Percentiles rank a stretch among this genome's conserved stretches.
Evolutionary conservation across 805 yeast species (phyloP).

Genomic region (Ogataea nitratoaversa): DNA sequence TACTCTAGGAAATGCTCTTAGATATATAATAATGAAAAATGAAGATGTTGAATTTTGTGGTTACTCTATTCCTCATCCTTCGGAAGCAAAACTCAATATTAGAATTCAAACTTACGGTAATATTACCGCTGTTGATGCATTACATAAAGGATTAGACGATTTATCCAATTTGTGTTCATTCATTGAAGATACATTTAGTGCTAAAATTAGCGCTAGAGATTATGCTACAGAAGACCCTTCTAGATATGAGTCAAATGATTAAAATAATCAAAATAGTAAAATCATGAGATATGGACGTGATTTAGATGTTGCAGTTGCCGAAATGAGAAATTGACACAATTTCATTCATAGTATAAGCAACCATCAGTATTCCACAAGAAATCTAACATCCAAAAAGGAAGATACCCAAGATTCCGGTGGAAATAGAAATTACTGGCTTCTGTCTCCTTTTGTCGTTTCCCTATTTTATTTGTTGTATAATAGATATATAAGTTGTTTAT

Average conservation of each 20-base stretch:
- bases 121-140: slow-evolving; percentile 85
- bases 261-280: neutral
- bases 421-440: no score
- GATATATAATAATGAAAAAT: slow-evolving; percentile 94
- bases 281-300: no score
- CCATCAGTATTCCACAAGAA: no score
- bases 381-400: no score
- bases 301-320: no score
- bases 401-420: no score
- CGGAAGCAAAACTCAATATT: slow-evolving; percentile 82
- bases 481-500: neutral
- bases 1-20: slow-evolving; percentile 88
- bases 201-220: slow-evolving; percentile 56
- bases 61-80: slow-evolving; percentile 97
- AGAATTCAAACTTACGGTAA: slow-evolving; percentile 91
- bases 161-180: slow-evolving; percentile 76
- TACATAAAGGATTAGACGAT: slow-evolving; percentile 87
- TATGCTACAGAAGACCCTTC: slow-evolving; percentile 49
- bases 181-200: slow-evolving; percentile 75
- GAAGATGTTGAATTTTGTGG: slow-evolving; percentile 99
- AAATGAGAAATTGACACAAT: no score
- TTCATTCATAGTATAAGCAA: no score
- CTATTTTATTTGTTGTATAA: neutral
- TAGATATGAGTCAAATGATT: slow-evolving; percentile 3
- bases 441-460: no score